phyloP scores from a whole-genome alignment of 164 flowering plant species.

The Kalanchoe fedtschenkoi region DNA sequence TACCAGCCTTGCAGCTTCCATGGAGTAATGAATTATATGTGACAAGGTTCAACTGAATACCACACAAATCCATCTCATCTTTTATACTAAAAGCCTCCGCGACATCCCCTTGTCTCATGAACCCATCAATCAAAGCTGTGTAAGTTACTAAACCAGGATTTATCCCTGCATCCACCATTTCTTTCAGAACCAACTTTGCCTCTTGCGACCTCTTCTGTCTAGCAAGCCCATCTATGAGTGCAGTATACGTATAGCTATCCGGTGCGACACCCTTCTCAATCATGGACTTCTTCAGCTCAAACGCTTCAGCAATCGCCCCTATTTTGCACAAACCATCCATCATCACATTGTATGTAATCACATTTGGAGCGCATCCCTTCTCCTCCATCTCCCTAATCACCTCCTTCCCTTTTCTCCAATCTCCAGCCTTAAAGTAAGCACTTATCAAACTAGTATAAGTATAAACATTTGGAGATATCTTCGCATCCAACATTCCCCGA shows the following conservation, averaged over 20 bases:
- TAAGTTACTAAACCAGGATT: slow-evolving; percentile 24
- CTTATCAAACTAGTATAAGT: slow-evolving; percentile 46
- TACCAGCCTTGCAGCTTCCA: slow-evolving; percentile 12
- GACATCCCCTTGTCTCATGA: slow-evolving; percentile 15
- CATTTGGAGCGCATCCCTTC: slow-evolving; percentile 50
- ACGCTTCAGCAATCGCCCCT: slow-evolving; percentile 49
- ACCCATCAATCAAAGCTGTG: slow-evolving; percentile 39
- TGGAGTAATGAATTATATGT: slow-evolving; percentile 10
- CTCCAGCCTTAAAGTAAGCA: slow-evolving; percentile 46
- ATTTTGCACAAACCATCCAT: slow-evolving; percentile 52
- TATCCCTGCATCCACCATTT: slow-evolving; percentile 36
- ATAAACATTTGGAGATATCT: slow-evolving; percentile 44
- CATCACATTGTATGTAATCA: slow-evolving; percentile 44
- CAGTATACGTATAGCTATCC: slow-evolving; percentile 36
- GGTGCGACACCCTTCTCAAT: slow-evolving; percentile 37
- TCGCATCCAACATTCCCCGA: slow-evolving; percentile 31
- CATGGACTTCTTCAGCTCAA: slow-evolving; percentile 42
- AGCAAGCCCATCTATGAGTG: slow-evolving; percentile 40
- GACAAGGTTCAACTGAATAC: slow-evolving; percentile 5
- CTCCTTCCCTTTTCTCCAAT: slow-evolving; percentile 31
- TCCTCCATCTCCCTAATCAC: slow-evolving; percentile 49
- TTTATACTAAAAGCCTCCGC: slow-evolving; percentile 13
- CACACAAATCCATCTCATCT: slow-evolving; percentile 11
- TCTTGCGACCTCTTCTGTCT: slow-evolving; percentile 27
- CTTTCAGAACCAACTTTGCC: slow-evolving; percentile 26